Evolutionary conservation across 2,329 filamentous ascomycete genomes (phyloP), one percentile per base, ranked within the genome.

Genomic region (Colletotrichum sp.): DNA sequence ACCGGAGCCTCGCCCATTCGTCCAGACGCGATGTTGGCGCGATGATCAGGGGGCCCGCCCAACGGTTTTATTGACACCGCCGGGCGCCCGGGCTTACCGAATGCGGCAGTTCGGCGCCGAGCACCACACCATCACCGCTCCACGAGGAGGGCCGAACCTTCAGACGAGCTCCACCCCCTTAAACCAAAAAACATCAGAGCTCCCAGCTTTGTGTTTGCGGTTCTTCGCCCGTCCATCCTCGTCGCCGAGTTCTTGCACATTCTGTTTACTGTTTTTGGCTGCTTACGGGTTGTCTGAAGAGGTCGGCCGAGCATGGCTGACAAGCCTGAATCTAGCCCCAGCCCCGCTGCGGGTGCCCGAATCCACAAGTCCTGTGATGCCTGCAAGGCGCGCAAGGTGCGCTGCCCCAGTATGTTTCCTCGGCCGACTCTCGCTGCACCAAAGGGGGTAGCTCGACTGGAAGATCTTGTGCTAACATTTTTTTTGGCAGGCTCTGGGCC

Each of bases 361-460:
- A 70, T 64, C n/a, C 79, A 79, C 72, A 84, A 81, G 75, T 82
- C 83, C 8, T 87, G 85, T 78, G 84, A 86, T 78, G 79, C 81
- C 55, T 87, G 85, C 79, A 85, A 86, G 77, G 73, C 79, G n/a
- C 83, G 85, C 55, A 87, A 87, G 77, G 85, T 86, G 24, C 83
- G 85, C 68, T 87, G 85, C 76, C 81, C 81, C 24, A 82, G 85
- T 86, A 80, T 68, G 81, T 78, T 30, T 34, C 30, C 28, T 32
- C 55, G 16, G 30, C 30, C 30, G 52, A 64, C 26, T 32, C 5
- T 30, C 18, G 1, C 18, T 59, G 21, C 26, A 21, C 26, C 55
- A 18, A 59, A 59, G 13, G 21, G 8, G 0, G 26, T 16, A 26
- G 13, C 8, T 59, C 2, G 21, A 26, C 21, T 59, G n/a, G 55